phyloP scores from a whole-genome alignment of 176 grass and related monocot genomes.

The Sorghum bicolor region DNA sequence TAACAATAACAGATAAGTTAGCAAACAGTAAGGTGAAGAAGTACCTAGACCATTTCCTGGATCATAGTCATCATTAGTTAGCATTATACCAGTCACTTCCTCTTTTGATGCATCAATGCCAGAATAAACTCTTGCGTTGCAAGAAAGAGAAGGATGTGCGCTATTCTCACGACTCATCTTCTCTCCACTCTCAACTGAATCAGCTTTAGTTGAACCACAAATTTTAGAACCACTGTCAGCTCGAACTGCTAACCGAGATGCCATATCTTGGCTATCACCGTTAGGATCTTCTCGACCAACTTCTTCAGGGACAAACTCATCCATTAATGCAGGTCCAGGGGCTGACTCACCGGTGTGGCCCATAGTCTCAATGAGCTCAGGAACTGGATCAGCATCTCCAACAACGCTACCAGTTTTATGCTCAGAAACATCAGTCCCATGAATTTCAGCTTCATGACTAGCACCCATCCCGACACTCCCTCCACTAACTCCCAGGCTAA shows the following conservation, averaged over 20 bases:
- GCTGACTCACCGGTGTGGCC: conserved; percentile 90
- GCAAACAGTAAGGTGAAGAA: conserved; percentile 2
- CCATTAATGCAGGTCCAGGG: conserved; percentile 81
- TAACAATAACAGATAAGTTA: not conserved
- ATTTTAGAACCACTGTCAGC: conserved; percentile 91
- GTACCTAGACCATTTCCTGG: conserved; percentile 66
- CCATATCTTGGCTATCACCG: conserved; percentile 95
- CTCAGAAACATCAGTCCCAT: conserved; percentile 79
- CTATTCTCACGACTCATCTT: conserved; percentile 75
- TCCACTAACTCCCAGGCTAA: conserved; percentile 93
- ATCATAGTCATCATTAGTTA: conserved; percentile 32
- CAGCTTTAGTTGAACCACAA: conserved; percentile 80
- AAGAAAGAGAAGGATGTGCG: conserved; percentile 88
- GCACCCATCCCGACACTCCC: conserved; percentile 98
- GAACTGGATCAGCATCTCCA: conserved; percentile 77
- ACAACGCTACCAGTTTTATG: conserved; percentile 82
- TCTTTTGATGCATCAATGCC: conserved; percentile 84
- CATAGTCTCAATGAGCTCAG: conserved; percentile 82
- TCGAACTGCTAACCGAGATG: conserved; percentile 68
- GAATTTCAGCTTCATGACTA: conserved; percentile 98
- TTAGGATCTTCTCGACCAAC: conserved; percentile 55
- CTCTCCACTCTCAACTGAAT: conserved; percentile 85
- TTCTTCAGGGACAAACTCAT: conserved; percentile 80
- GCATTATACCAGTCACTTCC: conserved; percentile 69
- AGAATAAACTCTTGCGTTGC: conserved; percentile 91